Evolutionary conservation across 2,329 filamentous ascomycete species (phyloP).

Genomic region (Talaromyces verruculosus): DNA sequence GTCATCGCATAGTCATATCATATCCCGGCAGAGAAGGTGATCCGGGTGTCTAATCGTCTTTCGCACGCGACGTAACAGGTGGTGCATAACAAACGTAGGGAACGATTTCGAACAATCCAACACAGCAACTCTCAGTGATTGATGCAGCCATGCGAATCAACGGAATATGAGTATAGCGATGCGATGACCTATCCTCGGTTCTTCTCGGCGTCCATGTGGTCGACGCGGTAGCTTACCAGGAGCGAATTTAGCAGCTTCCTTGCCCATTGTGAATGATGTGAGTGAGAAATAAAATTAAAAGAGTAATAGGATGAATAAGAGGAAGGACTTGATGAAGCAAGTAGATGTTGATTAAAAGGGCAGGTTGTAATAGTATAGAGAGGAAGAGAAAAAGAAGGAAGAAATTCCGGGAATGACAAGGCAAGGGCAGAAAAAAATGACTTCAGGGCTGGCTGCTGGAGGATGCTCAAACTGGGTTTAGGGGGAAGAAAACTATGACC

Average conservation of each 20-base stretch:
- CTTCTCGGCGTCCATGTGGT: constrained; percentile 20
- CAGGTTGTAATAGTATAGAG: background rate
- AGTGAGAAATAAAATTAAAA: constrained; percentile 22
- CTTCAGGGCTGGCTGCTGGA: constrained; percentile 2
- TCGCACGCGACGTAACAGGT: background rate
- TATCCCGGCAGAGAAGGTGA: background rate
- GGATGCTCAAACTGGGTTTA: constrained; percentile 19
- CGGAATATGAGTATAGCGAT: background rate
- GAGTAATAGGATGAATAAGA: constrained; percentile 25
- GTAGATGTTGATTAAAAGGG: constrained; percentile 2
- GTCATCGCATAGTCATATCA: constrained; percentile 21
- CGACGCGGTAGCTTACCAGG: constrained; percentile 43
- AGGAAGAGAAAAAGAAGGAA: background rate
- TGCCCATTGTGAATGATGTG: constrained; percentile 42
- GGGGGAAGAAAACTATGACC: constrained; percentile 33
- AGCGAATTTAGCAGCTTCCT: constrained; percentile 44
- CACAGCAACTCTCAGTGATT: background rate
- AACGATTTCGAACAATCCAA: background rate
- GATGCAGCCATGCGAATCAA: background rate
- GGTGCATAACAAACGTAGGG: background rate
- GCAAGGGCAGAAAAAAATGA: constrained; percentile 22
- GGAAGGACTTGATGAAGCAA: constrained; percentile 30
- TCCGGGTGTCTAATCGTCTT: background rate
- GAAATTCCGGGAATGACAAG: constrained; percentile 3
- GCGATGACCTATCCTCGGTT: constrained; percentile 4